These are phyloP conservation scores for Magnusiomyces tetraspermus DNA, from an alignment of 1,139 yeast species.

Conservation along the genomic window DNA sequence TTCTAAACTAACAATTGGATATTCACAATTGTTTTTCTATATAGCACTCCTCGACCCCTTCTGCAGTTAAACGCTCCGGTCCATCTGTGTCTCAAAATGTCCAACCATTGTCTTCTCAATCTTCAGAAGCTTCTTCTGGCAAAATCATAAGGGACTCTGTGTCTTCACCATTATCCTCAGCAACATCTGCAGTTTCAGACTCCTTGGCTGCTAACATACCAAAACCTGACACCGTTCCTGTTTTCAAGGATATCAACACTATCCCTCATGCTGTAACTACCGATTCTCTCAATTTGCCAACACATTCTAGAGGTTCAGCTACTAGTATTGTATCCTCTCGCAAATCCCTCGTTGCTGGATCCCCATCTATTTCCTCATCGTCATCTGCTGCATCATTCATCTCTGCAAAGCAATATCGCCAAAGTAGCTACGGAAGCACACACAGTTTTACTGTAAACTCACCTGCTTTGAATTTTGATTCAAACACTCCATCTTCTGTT, in stretches of 20 bases:
- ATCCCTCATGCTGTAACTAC: conserved; percentile 3
- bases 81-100: background rate
- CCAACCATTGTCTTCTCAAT: background rate
- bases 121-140: background rate
- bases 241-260: no score
- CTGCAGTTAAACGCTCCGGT: background rate
- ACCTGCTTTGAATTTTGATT: background rate
- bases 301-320: background rate
- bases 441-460: background rate
- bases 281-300: background rate
- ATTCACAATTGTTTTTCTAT: background rate
- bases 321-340: background rate
- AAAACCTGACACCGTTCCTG: no score
- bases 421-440: background rate
- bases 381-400: background rate
- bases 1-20: no score
- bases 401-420: background rate
- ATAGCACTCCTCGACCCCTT: background rate
- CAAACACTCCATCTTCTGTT: background rate
- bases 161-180: background rate
- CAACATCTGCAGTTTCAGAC: background rate
- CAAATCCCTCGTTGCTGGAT: background rate
- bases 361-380: background rate
- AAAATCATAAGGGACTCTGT: background rate
- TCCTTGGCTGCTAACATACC: background rate